These are phyloP conservation scores for Gracilaria domingensis DNA, from an alignment of 23 red algal genomes.

Conservation along the genomic window DNA sequence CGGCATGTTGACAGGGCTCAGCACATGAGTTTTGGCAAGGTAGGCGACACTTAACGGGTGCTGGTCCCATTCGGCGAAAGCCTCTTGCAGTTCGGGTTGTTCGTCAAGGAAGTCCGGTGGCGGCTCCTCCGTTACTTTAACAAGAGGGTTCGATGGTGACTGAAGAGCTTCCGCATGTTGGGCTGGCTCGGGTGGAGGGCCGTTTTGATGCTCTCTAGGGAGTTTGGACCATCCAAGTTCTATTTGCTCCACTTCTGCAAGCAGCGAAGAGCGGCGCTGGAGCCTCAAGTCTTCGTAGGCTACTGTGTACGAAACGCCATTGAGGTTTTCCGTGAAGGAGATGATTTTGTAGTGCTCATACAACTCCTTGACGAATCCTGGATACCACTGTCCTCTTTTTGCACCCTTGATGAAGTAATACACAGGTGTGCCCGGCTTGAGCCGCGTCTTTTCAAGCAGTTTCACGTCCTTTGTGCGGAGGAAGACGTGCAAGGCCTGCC, in stretches of 20 bases:
- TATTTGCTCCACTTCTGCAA: not conserved
- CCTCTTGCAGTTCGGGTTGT: not conserved
- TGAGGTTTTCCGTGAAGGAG: not conserved
- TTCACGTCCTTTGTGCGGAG: not conserved
- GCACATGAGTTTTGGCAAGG: not conserved
- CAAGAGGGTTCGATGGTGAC: not conserved
- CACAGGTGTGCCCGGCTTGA: not conserved
- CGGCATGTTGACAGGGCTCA: not conserved
- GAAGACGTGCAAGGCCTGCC: not conserved
- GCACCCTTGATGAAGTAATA: not conserved
- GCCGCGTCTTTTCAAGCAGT: not conserved
- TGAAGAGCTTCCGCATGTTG: not conserved
- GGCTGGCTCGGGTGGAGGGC: not conserved
- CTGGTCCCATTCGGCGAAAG: not conserved
- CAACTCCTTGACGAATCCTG: not conserved
- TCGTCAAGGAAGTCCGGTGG: not conserved
- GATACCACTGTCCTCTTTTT: not conserved
- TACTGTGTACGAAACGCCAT: not conserved
- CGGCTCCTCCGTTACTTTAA: not conserved
- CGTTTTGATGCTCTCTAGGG: not conserved
- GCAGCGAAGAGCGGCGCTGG: not conserved
- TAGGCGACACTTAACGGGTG: not conserved
- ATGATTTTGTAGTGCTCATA: not conserved
- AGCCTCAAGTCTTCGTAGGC: slow-evolving; percentile 25
- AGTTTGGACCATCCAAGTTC: not conserved